Evolutionary conservation across 2,329 filamentous ascomycete genomes (phyloP).

Genomic region (Aspergillus sp.): DNA sequence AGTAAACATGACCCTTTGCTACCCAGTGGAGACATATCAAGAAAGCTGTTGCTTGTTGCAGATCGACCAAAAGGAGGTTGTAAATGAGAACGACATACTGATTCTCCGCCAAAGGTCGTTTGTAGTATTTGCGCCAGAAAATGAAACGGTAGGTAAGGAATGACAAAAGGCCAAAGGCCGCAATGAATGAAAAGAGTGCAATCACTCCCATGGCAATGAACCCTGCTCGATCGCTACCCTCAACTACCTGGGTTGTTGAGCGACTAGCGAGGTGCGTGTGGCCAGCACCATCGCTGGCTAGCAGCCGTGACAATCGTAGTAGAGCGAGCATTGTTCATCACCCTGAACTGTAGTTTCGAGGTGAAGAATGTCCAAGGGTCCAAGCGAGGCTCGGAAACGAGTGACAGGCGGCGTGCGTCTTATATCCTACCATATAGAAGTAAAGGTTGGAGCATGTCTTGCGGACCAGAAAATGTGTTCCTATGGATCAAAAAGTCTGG

Average conservation of each 20-base stretch:
- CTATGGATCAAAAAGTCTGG: constrained; percentile 3
- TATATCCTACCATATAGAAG: neutral
- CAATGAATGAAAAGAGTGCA: constrained; percentile 44
- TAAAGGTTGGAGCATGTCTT: neutral
- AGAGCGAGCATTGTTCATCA: constrained; percentile 9
- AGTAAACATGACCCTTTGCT: constrained; percentile 42
- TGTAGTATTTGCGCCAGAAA: constrained; percentile 51
- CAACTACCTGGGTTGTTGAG: constrained; percentile 5
- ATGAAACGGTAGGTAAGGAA: constrained; percentile 54
- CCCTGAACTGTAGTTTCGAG: neutral
- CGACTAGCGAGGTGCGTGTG: constrained; percentile 1
- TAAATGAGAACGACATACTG: constrained; percentile 56
- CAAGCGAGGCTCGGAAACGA: neutral
- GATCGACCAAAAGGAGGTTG: constrained; percentile 53
- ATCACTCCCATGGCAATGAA: constrained; percentile 50
- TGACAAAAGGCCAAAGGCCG: constrained; percentile 33
- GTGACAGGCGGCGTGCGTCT: neutral
- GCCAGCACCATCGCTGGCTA: constrained; percentile 5
- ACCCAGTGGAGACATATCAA: constrained; percentile 50
- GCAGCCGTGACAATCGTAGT: constrained; percentile 1
- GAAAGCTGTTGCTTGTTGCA: constrained; percentile 53
- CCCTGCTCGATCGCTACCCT: constrained; percentile 38
- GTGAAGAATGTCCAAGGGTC: constrained; percentile 3
- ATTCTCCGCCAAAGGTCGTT: constrained; percentile 52
- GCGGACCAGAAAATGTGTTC: constrained; percentile 3